phyloP scores from a whole-genome alignment of 1,284 basidiomycete species.

The Pseudozyma sp. region DNA sequence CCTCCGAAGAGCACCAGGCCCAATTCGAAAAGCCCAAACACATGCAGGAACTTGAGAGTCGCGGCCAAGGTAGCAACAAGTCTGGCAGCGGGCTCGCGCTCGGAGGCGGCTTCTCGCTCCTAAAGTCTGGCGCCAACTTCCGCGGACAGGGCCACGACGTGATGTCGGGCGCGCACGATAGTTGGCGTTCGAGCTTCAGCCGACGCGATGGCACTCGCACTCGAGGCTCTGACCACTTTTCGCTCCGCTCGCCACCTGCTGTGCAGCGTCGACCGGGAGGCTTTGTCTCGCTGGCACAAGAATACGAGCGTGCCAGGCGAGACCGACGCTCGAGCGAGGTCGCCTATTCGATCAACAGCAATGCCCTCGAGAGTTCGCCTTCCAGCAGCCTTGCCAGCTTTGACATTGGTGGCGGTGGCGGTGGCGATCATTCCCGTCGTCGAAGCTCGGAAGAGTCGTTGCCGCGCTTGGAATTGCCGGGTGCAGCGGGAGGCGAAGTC shows the following conservation, averaged over 20 bases:
- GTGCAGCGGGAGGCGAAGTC: background rate
- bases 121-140: slow-evolving; percentile 46
- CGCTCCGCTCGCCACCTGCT: slow-evolving; percentile 30
- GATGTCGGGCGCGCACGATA: background rate
- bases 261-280: slow-evolving; percentile 46
- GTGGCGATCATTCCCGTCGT: background rate
- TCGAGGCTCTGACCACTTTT: slow-evolving; percentile 14
- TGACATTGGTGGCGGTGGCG: slow-evolving; percentile 10
- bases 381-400: slow-evolving; percentile 37
- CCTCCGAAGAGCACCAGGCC: slow-evolving; percentile 8
- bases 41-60: slow-evolving; percentile 35
- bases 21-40: slow-evolving; percentile 32
- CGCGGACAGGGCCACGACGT: slow-evolving; percentile 28
- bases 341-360: slow-evolving; percentile 37
- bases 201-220: slow-evolving; percentile 13
- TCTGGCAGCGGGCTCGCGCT: slow-evolving; percentile 36
- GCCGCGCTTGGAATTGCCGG: slow-evolving; percentile 13
- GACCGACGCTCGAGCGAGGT: slow-evolving; percentile 27
- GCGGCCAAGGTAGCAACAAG: slow-evolving; percentile 1
- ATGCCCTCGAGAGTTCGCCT: slow-evolving; percentile 36
- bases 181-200: slow-evolving; percentile 21
- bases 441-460: slow-evolving; percentile 11
- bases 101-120: slow-evolving; percentile 48
- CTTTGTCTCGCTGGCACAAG: slow-evolving; percentile 46
- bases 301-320: slow-evolving; percentile 37